Evolutionary conservation across 108 stramenopile genomes (phyloP), one percentile per base, ranked within the genome.

Genomic region (Bacterosira constricta): DNA sequence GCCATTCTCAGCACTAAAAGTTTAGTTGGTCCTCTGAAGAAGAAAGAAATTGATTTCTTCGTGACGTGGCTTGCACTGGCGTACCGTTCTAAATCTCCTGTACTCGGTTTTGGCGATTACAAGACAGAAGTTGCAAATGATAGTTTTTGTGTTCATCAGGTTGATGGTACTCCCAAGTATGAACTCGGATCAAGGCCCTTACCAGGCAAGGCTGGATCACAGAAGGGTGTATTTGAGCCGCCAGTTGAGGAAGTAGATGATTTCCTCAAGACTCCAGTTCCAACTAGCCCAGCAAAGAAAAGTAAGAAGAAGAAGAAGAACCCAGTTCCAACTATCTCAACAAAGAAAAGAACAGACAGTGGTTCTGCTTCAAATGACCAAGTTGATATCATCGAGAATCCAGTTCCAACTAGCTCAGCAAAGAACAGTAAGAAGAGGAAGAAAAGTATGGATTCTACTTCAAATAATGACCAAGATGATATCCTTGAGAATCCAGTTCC

Each of bases 21-120:
- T 69, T 79, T 95, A 32, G 91, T 92, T 9, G 94, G 94, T n/a
- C 93, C 90, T 18, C 69, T 91, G 63, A 67, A 74, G 62, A 62
- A 77, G 20, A 80, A 72, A 37, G 94, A 95, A 70, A 90, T 86
- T 8, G 87, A 88, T 27, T 91, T 95, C 51, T 86, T 79, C 42
- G 83, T 73, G 1, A 73, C 86, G 18, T 90, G 90, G 91, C 81
- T 95, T 17, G 71, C 84, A 32, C 76, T 86, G 42, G 94, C 90
- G 0, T 95, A 95, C 64, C 81, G 94, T 37, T 91, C 90, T 0
- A 91, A 88, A 55, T 83, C 86, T 0, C 63, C 71, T n/a, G 55
- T 82, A n/a, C 66, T 93, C 34, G 84, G 88, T 12, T 87, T 89
- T 46, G 91, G 90, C 15, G 83, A 84, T 25, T 74, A 90, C 69